These are phyloP conservation scores for Suillus tomentosus DNA, from an alignment of 768 basidiomycete species.

Conservation along the genomic window DNA sequence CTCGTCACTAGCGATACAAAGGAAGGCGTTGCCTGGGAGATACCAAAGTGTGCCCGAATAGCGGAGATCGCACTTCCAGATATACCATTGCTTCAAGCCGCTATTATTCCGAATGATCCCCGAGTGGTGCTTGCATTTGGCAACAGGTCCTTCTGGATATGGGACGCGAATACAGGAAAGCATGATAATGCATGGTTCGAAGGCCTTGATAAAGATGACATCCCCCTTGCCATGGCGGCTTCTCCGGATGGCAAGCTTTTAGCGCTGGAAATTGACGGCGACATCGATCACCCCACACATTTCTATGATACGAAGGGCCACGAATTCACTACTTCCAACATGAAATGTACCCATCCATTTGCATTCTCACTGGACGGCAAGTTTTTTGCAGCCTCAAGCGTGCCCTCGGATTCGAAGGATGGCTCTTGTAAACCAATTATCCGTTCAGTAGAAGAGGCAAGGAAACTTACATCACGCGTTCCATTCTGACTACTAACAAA, in stretches of 20 bases:
- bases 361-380: neutral
- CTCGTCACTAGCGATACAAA: neutral
- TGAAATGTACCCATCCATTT: neutral
- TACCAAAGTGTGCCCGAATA: neutral
- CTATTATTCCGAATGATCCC: neutral
- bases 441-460: slow-evolving; percentile 3
- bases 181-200: neutral
- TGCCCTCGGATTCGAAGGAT: neutral
- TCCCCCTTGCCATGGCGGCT: neutral
- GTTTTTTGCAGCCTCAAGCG: neutral
- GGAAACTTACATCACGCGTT: neutral
- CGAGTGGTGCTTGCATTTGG: slow-evolving; percentile 5
- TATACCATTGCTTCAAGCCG: slow-evolving; percentile 7
- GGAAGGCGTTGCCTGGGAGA: slow-evolving; percentile 2
- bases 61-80: neutral
- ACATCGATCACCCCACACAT: neutral
- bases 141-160: slow-evolving; percentile 4
- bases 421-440: neutral
- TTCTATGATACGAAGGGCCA: neutral
- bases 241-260: slow-evolving; percentile 1
- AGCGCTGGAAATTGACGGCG: neutral
- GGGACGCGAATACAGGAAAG: neutral
- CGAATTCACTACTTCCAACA: neutral
- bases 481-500: neutral
- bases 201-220: neutral